Evolutionary conservation across 2,329 filamentous ascomycete species (phyloP), one percentile per base, ranked within the genome.

Genomic region (Metarhizium robertsii): DNA sequence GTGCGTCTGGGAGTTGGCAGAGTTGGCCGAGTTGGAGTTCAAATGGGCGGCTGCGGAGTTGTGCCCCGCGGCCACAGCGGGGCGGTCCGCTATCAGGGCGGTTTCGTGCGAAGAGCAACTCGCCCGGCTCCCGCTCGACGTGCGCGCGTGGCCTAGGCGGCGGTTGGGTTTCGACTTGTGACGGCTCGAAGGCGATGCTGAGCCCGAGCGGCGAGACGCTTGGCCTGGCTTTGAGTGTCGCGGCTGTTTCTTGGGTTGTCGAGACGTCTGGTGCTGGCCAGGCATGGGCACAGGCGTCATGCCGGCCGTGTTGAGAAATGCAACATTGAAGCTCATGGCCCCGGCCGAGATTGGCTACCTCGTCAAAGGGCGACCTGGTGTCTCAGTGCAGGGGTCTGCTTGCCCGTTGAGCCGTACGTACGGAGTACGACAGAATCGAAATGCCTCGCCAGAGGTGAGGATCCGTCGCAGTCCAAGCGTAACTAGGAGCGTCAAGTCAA

Each of bases 81-180:
- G 64, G 59, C 61, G 64, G 62, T 58, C 60, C 55, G 63, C 61
- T 61, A 60, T 61, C 61, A 62, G 58, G 51, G 59, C 53, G 34
- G 55, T 46, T 42, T 65, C 59, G 57, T 63, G 56, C 18, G 63
- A 64, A 18, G 61, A 63, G 34, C 58, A 59, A 36, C 60, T 62
- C 20, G 32, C 55, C 20, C 61, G 62, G 58, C 67, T 68, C 49
- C 64, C 63, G 58, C 66, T 70, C 52, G 66, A 68, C 6, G 66
- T 67, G 42, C 67, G 58, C 32, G 63, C 61, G 58, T 69, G 67
- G 25, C 64, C 64, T 30, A 55, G 25, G 30, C 18, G 40, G 30
- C 55, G 52, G 30, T 50, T 40, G 25, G 57, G 53, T 34, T 53
- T 50, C 32, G 59, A 56, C 20, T 42, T 49, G 43, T 13, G 32